phyloP scores from a whole-genome alignment of 106 monocot species.

The Posidonia australis region DNA sequence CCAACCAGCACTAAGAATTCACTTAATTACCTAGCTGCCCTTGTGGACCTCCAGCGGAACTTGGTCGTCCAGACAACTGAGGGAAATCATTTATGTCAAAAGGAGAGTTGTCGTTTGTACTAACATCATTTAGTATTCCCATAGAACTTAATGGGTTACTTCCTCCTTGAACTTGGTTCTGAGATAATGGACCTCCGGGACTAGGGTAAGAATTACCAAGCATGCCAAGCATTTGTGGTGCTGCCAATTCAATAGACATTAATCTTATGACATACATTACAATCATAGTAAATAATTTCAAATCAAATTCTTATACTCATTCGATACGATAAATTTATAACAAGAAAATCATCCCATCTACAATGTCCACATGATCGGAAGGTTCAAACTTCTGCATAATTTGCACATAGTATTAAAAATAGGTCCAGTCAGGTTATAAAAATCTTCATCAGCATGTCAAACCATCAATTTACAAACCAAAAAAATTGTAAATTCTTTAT shows the following conservation, averaged over 20 bases:
- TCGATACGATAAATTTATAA: no score
- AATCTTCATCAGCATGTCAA: no score
- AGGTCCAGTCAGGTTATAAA: no score
- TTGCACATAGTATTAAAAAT: no score
- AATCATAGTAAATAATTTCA: no score
- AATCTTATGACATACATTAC: no score
- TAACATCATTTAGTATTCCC: conserved; percentile 81
- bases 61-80: conserved; percentile 82
- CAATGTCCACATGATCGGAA: no score
- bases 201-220: conserved; percentile 79
- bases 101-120: conserved; percentile 64
- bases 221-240: conserved; percentile 87
- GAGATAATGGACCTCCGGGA: conserved; percentile 67
- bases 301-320: no score
- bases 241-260: conserved; percentile 15
- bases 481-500: no score
- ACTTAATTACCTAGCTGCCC: conserved; percentile 53
- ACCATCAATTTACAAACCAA: no score
- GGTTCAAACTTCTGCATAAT: no score
- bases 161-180: conserved; percentile 63
- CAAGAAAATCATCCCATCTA: no score
- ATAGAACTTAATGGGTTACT: conserved; percentile 64
- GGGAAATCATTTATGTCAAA: conserved; percentile 99
- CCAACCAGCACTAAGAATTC: not conserved
- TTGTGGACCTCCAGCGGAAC: conserved; percentile 89